Evolutionary conservation across 495 filamentous ascomycete genomes (phyloP), one percentile per base, ranked within the genome.

Genomic region (Penicillium odoratum): DNA sequence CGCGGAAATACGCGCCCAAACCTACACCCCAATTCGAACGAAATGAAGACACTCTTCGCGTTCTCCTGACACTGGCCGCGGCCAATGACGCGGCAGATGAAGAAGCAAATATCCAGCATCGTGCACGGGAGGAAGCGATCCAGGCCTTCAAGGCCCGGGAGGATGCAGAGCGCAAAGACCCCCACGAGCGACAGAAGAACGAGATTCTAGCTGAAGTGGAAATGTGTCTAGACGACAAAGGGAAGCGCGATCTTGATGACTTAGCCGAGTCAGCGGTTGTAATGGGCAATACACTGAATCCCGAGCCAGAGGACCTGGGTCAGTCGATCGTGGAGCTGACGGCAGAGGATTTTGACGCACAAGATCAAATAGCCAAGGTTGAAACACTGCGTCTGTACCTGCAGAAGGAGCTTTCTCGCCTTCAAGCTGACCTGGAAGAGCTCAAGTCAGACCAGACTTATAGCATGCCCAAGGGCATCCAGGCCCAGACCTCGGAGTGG

Each of bases 81-180:
- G 80, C 85, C 40, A 96, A 94, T 74, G 91, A 96, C 64, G 69
- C 83, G 8, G 92, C 91, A 16, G 90, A 96, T 60, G 91, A 96
- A 57, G 86, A 92, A 62, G 78, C 81, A 11, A 68, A 76, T 4
- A 68, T 89, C 5, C 69, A 88, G 18, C 70, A 78, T 21, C 66
- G 69, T 13, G 74, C 76, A 0, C 70, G 69, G 13, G 70, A 78
- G 59, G 73, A 78, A 56, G 70, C 74, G 7, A 50, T 78, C 7
- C 58, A 66, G 28, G 63, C 59, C 4, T 75, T 68, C 65, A 74
- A 74, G 53, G 36, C 63, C 49, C 63, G 61, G 15, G 71, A 77
- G 50, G 61, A 66, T 11, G 40, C 29, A 1, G 68, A 76, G 40
- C 47, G 49, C 44, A 65, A 69, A 42, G 55, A 69, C 13, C 38